These are phyloP conservation scores for Mycena haematopus DNA, from an alignment of 768 basidiomycete species.

Conservation along the genomic window DNA sequence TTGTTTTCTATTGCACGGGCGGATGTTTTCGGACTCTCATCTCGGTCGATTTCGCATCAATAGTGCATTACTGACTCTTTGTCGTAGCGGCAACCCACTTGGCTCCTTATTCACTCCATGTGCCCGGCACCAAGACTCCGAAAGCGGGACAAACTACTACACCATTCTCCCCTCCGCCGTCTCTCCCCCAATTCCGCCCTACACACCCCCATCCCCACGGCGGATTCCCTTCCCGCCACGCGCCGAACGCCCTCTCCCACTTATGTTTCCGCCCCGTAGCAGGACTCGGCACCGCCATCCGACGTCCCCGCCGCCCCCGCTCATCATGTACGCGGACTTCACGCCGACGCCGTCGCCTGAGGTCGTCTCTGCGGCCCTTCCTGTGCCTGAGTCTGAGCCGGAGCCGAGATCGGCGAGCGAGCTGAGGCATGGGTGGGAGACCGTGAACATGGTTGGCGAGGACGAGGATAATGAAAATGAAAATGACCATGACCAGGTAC, in stretches of 20 bases:
- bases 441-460: too few relatives aligned
- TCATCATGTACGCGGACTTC: slow-evolving; percentile 2
- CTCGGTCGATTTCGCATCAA: too few relatives aligned
- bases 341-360: slow-evolving; percentile 24
- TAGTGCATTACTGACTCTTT: background rate
- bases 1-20: too few relatives aligned
- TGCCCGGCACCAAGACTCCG: background rate
- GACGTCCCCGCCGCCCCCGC: slow-evolving; percentile 6
- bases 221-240: background rate
- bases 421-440: too few relatives aligned
- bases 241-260: background rate
- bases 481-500: too few relatives aligned
- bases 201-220: background rate
- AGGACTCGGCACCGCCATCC: slow-evolving; percentile 5
- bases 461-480: too few relatives aligned
- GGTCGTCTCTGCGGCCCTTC: background rate
- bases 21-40: too few relatives aligned
- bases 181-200: slow-evolving; percentile 13
- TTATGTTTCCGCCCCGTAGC: background rate
- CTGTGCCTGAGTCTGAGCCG: background rate
- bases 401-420: too few relatives aligned
- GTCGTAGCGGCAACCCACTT: slow-evolving; percentile 8
- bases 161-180: slow-evolving; percentile 21
- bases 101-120: slow-evolving; percentile 5
- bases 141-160: slow-evolving; percentile 11